These are phyloP conservation scores for Penicillium brevicompactum DNA, from an alignment of 2,329 filamentous ascomycete genomes.

Conservation along the genomic window DNA sequence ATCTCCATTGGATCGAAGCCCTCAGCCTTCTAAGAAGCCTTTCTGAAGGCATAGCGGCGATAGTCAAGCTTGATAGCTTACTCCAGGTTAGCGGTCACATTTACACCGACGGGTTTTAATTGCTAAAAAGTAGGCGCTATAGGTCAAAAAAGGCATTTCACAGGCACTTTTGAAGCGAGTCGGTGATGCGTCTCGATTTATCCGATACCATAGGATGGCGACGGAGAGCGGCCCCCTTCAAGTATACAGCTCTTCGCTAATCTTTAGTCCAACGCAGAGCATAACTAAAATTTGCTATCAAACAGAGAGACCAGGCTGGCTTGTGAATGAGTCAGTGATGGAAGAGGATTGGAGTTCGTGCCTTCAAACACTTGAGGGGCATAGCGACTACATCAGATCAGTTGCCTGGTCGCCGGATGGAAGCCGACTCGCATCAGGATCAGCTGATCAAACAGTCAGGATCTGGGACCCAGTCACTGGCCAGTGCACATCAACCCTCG, in stretches of 20 bases:
- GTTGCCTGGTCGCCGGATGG: constrained; percentile 19
- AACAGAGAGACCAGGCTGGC: constrained; percentile 1
- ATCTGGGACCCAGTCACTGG: too few species aligned
- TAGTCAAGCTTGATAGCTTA: constrained; percentile 16
- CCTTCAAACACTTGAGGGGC: constrained; percentile 18
- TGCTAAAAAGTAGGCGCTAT: background rate
- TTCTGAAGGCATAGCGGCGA: constrained; percentile 11
- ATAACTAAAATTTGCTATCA: constrained; percentile 1
- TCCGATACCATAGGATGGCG: constrained; percentile 23
- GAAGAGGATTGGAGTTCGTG: constrained; percentile 15
- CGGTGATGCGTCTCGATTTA: constrained; percentile 32
- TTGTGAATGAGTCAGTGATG: constrained; percentile 3
- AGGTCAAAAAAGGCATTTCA: too few species aligned
- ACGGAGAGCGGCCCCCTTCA: constrained; percentile 30
- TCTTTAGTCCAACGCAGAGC: constrained; percentile 28
- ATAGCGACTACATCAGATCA: constrained; percentile 10
- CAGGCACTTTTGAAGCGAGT: too few species aligned
- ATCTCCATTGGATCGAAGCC: constrained; percentile 35
- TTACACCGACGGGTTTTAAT: too few species aligned
- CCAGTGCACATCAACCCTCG: background rate
- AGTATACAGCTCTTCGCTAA: constrained; percentile 29
- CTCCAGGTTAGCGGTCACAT: constrained; percentile 15
- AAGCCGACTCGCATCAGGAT: constrained; percentile 25
- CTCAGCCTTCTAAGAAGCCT: constrained; percentile 26
- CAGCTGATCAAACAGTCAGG: constrained; percentile 18